Evolutionary conservation across 2,329 filamentous ascomycete genomes (phyloP).

Genomic region (Davidsoniella neocaledoniae): DNA sequence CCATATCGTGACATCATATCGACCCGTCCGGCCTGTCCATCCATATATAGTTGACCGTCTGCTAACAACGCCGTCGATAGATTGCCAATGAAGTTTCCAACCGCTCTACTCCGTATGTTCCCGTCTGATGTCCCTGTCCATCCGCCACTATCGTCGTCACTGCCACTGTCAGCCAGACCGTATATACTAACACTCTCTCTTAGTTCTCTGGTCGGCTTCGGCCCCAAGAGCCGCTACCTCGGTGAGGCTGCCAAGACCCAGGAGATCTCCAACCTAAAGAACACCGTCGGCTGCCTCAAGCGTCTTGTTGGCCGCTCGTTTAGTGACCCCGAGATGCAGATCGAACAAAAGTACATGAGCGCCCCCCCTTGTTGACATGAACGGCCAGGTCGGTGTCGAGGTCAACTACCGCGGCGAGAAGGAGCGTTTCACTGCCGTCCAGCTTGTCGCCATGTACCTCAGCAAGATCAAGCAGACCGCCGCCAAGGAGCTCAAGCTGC

Average conservation of each 20-base stretch:
- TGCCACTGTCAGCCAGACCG: not conserved
- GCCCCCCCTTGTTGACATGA: constrained; percentile 73
- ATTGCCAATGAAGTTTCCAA: constrained; percentile 99
- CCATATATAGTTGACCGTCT: not conserved
- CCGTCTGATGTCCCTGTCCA: constrained; percentile 5
- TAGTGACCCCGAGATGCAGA: constrained; percentile 78
- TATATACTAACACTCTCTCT: constrained; percentile 10
- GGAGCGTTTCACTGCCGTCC: constrained; percentile 84
- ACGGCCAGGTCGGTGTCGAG: constrained; percentile 89
- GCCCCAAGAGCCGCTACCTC: constrained; percentile 81
- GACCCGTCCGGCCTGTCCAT: not conserved
- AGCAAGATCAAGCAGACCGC: constrained; percentile 88
- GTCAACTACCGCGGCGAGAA: constrained; percentile 88
- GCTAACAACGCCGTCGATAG: constrained; percentile 27
- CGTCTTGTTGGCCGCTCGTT: constrained; percentile 76
- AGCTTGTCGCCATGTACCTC: constrained; percentile 88
- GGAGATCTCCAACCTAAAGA: constrained; percentile 98
- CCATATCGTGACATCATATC: not conserved
- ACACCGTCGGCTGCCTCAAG: constrained; percentile 87
- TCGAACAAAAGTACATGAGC: constrained; percentile 84
- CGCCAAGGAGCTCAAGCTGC: constrained; percentile 70
- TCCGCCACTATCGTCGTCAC: constrained; percentile 3
- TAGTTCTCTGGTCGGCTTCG: constrained; percentile 87
- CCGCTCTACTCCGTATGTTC: constrained; percentile 84
- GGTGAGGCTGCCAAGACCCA: constrained; percentile 95